These are phyloP conservation scores for Ophiostoma ulmi DNA, from an alignment of 2,329 filamentous ascomycete species.

Conservation along the genomic window DNA sequence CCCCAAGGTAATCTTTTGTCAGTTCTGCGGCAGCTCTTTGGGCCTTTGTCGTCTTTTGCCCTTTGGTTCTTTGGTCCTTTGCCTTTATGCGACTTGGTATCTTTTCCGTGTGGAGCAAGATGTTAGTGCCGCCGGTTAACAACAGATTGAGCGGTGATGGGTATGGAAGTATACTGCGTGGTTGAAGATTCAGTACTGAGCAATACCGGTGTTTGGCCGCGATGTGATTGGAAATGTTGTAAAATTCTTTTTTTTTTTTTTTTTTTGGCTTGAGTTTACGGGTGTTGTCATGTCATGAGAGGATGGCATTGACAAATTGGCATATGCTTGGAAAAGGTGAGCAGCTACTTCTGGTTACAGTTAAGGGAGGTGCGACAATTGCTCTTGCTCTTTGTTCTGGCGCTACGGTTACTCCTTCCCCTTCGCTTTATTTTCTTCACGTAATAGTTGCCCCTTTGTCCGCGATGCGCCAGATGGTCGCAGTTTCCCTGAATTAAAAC, in stretches of 20 bases:
- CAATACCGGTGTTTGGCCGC: background rate
- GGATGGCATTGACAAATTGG: background rate
- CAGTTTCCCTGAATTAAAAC: background rate
- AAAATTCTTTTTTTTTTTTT: background rate
- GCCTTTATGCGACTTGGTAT: conserved; percentile 4
- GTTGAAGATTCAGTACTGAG: background rate
- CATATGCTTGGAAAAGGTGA: background rate
- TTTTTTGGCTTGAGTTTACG: background rate
- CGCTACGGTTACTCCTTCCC: background rate
- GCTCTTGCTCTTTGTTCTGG: conserved; percentile 5
- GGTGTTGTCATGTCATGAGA: background rate
- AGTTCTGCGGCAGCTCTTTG: conserved; percentile 1
- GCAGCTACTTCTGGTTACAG: background rate
- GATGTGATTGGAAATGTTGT: background rate
- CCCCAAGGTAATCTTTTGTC: background rate
- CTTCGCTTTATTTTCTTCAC: conserved; percentile 4
- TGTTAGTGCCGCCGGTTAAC: conserved; percentile 7
- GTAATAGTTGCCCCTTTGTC: conserved; percentile 15
- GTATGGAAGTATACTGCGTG: background rate
- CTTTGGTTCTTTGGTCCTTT: background rate
- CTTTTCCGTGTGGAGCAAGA: conserved; percentile 6
- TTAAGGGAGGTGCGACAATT: background rate
- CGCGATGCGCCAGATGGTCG: conserved; percentile 7
- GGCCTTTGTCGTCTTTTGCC: conserved; percentile 6
- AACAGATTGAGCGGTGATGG: background rate